These are phyloP conservation scores for Pythium sp. DNA, from an alignment of 352 stramenopile genomes.

Conservation along the genomic window DNA sequence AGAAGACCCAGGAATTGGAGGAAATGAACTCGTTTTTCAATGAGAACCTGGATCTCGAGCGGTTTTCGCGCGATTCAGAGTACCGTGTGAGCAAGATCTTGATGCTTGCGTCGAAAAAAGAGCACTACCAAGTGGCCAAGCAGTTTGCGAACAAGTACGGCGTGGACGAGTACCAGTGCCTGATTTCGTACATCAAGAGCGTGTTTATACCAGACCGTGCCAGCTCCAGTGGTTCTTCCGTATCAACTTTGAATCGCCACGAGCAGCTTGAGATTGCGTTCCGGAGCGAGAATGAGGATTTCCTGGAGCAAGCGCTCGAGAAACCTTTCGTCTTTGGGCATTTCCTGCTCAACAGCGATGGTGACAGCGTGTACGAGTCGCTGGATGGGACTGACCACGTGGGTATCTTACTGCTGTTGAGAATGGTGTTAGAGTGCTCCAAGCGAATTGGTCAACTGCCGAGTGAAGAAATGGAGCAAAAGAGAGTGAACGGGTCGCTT, in stretches of 20 bases:
- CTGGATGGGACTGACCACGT: conserved; percentile 69
- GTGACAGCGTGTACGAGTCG: conserved; percentile 46
- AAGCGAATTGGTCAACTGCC: conserved; percentile 35
- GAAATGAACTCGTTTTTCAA: conserved; percentile 64
- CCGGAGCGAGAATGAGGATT: conserved; percentile 42
- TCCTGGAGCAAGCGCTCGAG: conserved; percentile 66
- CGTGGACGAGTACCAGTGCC: conserved; percentile 58
- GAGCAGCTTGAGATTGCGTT: conserved; percentile 73
- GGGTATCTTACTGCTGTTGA: conserved; percentile 58
- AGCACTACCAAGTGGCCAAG: conserved; percentile 39
- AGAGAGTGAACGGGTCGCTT: conserved; percentile 8
- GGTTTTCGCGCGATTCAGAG: conserved; percentile 41
- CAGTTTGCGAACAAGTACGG: conserved; percentile 71
- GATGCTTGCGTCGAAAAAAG: conserved; percentile 47
- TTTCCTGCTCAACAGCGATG: conserved; percentile 40
- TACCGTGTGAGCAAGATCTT: conserved; percentile 55
- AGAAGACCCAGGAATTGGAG: conserved; percentile 59
- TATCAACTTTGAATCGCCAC: conserved; percentile 26
- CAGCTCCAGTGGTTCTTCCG: neutral
- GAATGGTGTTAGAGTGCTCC: conserved; percentile 75
- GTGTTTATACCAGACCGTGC: conserved; percentile 26
- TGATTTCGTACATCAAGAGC: conserved; percentile 61
- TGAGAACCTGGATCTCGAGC: conserved; percentile 50
- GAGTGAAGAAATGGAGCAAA: neutral
- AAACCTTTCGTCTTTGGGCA: conserved; percentile 46